phyloP scores from a whole-genome alignment of 2,329 filamentous ascomycete species.

The Hymenoscyphus infarciens region DNA sequence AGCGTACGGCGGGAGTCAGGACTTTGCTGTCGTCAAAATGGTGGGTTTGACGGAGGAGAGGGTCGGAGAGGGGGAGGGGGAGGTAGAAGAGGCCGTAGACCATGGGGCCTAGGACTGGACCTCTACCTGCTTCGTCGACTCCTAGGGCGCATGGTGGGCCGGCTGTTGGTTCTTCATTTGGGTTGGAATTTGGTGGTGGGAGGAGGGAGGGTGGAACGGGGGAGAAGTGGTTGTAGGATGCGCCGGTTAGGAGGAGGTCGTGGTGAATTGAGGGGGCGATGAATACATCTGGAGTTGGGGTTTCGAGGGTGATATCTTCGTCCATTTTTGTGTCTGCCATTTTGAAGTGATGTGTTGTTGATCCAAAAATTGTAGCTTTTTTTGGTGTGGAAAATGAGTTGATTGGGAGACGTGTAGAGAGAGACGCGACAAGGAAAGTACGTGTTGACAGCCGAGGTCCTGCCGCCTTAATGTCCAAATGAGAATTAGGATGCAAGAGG shows the following conservation, averaged over 20 bases:
- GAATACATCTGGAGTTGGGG: conserved; percentile 44
- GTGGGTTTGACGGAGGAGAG: conserved; percentile 73
- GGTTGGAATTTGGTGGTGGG: conserved; percentile 27
- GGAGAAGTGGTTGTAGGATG: conserved; percentile 70
- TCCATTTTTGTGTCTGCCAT: conserved; percentile 38
- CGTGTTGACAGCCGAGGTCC: too few species aligned
- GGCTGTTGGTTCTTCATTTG: conserved; percentile 30
- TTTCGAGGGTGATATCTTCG: conserved; percentile 35
- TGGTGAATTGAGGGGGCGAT: conserved; percentile 67
- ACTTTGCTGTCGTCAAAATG: conserved; percentile 96
- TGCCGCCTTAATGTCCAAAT: too few species aligned
- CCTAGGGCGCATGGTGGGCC: conserved; percentile 71
- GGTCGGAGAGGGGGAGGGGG: conserved; percentile 65
- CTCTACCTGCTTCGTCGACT: conserved; percentile 90
- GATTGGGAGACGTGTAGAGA: conserved; percentile 8
- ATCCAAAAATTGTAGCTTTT: neutral
- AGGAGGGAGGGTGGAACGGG: conserved; percentile 61
- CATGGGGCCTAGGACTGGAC: conserved; percentile 84
- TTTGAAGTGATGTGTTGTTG: neutral
- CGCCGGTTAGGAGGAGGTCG: conserved; percentile 55
- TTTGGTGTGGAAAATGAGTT: neutral
- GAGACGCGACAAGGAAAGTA: neutral
- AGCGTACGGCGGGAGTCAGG: conserved; percentile 75
- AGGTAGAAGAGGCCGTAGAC: conserved; percentile 72
- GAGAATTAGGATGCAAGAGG: too few species aligned